Evolutionary conservation across 306 rosid genomes (phyloP).

Genomic region (Vigna hirtella): DNA sequence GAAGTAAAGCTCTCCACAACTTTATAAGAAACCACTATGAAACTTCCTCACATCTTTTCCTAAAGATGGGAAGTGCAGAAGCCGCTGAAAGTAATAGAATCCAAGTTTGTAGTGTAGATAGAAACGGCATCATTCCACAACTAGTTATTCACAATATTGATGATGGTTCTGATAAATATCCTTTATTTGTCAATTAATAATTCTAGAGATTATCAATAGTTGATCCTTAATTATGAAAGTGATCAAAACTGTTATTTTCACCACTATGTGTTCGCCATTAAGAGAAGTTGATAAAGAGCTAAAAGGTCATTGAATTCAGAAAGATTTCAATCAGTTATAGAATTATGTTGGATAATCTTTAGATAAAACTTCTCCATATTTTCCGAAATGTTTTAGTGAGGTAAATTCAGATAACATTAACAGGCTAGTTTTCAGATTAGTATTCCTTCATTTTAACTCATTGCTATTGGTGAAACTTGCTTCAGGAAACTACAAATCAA

Average conservation of each 20-base stretch:
- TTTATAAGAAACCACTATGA: not conserved
- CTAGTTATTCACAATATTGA: not conserved
- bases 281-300: not conserved
- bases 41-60: not conserved
- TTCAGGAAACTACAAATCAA: not conserved
- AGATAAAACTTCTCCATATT: not conserved
- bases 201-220: not conserved
- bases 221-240: not conserved
- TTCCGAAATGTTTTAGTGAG: conserved; percentile 4
- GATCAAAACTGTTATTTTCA: not conserved
- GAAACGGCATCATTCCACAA: not conserved
- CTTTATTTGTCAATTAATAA: not conserved
- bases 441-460: not conserved
- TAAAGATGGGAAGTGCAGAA: not conserved
- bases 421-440: not conserved
- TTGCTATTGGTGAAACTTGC: not conserved
- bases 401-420: not conserved
- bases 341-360: not conserved
- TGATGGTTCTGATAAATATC: not conserved
- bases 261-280: not conserved
- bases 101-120: not conserved
- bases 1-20: not conserved
- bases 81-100: not conserved
- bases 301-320: not conserved
- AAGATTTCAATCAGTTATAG: not conserved